Evolutionary conservation across 768 basidiomycete species (phyloP), one percentile per base, ranked within the genome.

Genomic region (Tulasnella sp.): DNA sequence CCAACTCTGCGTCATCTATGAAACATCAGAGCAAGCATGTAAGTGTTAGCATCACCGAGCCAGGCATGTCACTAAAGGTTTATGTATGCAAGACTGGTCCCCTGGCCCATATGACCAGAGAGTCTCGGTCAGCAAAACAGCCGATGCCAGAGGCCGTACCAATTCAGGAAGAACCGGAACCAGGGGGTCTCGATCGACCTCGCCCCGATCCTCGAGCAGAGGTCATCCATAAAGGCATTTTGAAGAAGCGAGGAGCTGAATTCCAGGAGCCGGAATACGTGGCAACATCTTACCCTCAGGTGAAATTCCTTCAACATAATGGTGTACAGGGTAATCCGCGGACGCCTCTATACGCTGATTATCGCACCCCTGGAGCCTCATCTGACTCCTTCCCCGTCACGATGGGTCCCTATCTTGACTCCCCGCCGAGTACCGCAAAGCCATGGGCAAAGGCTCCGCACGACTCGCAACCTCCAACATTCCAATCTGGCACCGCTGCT

Each of bases 401-500:
- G 48, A 62, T 62, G 58, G 36, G 39, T 24, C 52, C 48, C 24
- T 36, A 40, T 62, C 48, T 34, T 18, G 52, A 3, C 56, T 52
- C 75, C 18, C 46, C 34, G 18, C 52, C 76, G 14, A 18, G 36
- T 31, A 68, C 52, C 19, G 76, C 48, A 19, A 58, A 77, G 8
- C 76, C 76, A 39, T 77, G 76, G 76, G 62, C 39, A 1, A 10
- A 77, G 24, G 76, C 76, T 34, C 76, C 76, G 19, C 31, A 77
- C 18, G 76, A 68, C 46, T 77, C 71, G 36, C 52, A 52, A 10
- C 75, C 76, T 14, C 56, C 58, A n/a, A 39, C 58, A 14, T 62
- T 62, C 38, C 48, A 71, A 12, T 38, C 76, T 38, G 62, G 52
- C 38, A 34, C 48, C 36, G 39, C 52, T 38, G 76, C 56, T 27